phyloP scores from a whole-genome alignment of 2,329 filamentous ascomycete species.

The Pezicula radicicola region DNA sequence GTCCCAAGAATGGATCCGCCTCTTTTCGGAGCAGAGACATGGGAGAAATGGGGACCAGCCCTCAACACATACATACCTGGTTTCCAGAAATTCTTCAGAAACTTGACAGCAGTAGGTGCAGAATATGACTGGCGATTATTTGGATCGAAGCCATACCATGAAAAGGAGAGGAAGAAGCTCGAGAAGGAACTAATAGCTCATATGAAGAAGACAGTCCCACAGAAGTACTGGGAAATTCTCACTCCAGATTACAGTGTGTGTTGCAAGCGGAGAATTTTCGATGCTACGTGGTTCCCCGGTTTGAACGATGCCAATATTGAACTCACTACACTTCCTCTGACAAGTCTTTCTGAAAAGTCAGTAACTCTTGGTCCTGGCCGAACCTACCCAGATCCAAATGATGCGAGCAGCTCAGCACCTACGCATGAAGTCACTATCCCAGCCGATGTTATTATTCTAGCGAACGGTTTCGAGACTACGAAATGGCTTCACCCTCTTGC shows the following conservation, averaged over 20 bases:
- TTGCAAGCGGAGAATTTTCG: constrained; percentile 55
- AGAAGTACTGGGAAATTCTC: constrained; percentile 55
- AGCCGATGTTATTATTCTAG: constrained; percentile 55
- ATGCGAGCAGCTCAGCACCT: constrained; percentile 15
- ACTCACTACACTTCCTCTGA: constrained; percentile 49
- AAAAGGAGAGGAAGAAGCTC: constrained; percentile 35
- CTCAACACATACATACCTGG: constrained; percentile 45
- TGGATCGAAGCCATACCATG: constrained; percentile 33
- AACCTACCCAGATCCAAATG: constrained; percentile 35
- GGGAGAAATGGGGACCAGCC: constrained; percentile 42
- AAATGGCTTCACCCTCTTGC: constrained; percentile 52
- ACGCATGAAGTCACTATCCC: constrained; percentile 38
- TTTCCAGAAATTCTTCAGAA: constrained; percentile 37
- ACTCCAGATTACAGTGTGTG: constrained; percentile 54
- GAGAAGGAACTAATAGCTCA: constrained; percentile 39
- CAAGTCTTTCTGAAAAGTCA: constrained; percentile 40
- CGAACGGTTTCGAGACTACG: constrained; percentile 54
- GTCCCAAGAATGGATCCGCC: constrained; percentile 37
- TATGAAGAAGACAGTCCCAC: constrained; percentile 45
- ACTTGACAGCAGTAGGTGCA: constrained; percentile 34
- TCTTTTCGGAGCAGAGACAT: constrained; percentile 32
- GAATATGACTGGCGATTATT: constrained; percentile 48
- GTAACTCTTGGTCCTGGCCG: constrained; percentile 49
- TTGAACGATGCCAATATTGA: constrained; percentile 47
- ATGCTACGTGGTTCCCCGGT: constrained; percentile 46